These are phyloP conservation scores for Ophiostoma angusticollis DNA, from an alignment of 2,329 filamentous ascomycete genomes.

Conservation along the genomic window DNA sequence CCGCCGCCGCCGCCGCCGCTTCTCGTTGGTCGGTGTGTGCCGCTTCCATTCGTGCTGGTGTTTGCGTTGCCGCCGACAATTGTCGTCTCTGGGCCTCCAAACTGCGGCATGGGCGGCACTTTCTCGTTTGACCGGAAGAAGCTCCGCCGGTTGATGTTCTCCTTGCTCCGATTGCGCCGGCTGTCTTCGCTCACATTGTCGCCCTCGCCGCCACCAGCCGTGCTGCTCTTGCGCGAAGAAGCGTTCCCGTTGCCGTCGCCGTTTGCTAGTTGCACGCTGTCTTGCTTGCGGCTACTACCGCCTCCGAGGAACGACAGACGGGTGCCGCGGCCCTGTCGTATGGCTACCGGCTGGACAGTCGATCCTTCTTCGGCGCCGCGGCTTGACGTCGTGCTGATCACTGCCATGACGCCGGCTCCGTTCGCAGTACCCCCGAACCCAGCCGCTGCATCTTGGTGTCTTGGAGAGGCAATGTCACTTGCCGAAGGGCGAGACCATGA, in stretches of 20 bases:
- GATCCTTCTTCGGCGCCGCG: constrained; percentile 32
- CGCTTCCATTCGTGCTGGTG: neutral
- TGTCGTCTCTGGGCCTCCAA: neutral
- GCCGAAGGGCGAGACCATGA: constrained; percentile 38
- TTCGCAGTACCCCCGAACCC: constrained; percentile 20
- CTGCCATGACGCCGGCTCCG: neutral
- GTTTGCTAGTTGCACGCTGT: constrained; percentile 10
- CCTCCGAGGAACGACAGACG: constrained; percentile 46
- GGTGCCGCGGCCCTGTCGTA: constrained; percentile 37
- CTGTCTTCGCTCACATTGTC: constrained; percentile 18
- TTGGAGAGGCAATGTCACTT: constrained; percentile 18
- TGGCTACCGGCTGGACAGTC: constrained; percentile 36
- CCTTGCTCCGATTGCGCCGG: constrained; percentile 17
- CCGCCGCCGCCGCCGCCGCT: constrained; percentile 5
- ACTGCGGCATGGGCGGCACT: constrained; percentile 2
- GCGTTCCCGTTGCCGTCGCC: constrained; percentile 5
- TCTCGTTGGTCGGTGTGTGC: neutral
- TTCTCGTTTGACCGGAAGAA: constrained; percentile 26
- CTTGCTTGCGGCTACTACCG: constrained; percentile 19
- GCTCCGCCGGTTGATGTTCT: constrained; percentile 27
- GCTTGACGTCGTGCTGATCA: constrained; percentile 7
- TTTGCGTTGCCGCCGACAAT: neutral
- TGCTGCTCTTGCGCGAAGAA: constrained; percentile 11
- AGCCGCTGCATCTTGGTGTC: constrained; percentile 21
- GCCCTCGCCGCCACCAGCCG: constrained; percentile 16